Evolutionary conservation across 805 yeast species (phyloP).

Genomic region (Pichia pseudocactophila): DNA sequence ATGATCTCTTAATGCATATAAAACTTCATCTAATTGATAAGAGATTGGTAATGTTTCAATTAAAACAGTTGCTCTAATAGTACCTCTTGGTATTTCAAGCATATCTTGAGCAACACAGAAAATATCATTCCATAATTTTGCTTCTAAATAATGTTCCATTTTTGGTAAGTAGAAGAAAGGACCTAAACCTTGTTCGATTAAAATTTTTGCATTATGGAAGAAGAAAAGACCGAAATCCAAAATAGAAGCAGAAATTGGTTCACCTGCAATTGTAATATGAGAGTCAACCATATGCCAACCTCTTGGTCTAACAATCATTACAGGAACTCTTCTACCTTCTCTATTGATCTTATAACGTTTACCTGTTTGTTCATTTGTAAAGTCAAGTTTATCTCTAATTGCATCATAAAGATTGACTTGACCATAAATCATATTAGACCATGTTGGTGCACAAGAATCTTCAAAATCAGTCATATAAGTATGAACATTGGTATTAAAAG

Average conservation of each 20-base stretch:
- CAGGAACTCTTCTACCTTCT: slow-evolving; percentile 55
- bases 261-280: slow-evolving; percentile 63
- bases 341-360: slow-evolving; percentile 33
- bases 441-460: slow-evolving; percentile 78
- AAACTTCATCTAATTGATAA: slow-evolving; percentile 79
- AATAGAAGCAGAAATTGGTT: slow-evolving; percentile 69
- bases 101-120: slow-evolving; percentile 70
- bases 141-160: slow-evolving; percentile 81
- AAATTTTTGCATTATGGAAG: slow-evolving; percentile 60
- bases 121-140: slow-evolving; percentile 75
- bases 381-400: slow-evolving; percentile 57
- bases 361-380: slow-evolving; percentile 30
- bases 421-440: slow-evolving; percentile 72
- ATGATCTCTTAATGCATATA: slow-evolving; percentile 68
- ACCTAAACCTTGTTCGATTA: slow-evolving; percentile 58
- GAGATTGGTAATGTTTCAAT: slow-evolving; percentile 82
- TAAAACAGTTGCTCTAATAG: slow-evolving; percentile 71
- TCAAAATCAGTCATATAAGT: slow-evolving; percentile 85
- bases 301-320: slow-evolving; percentile 77
- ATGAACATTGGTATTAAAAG: slow-evolving; percentile 67
- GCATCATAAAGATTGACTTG: slow-evolving; percentile 75
- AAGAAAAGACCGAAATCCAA: slow-evolving; percentile 75
- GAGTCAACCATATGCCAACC: slow-evolving; percentile 81
- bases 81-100: slow-evolving; percentile 60
- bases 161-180: slow-evolving; percentile 80